These are phyloP conservation scores for Colletotrichum viniferum DNA, from an alignment of 2,329 filamentous ascomycete genomes.

Conservation along the genomic window DNA sequence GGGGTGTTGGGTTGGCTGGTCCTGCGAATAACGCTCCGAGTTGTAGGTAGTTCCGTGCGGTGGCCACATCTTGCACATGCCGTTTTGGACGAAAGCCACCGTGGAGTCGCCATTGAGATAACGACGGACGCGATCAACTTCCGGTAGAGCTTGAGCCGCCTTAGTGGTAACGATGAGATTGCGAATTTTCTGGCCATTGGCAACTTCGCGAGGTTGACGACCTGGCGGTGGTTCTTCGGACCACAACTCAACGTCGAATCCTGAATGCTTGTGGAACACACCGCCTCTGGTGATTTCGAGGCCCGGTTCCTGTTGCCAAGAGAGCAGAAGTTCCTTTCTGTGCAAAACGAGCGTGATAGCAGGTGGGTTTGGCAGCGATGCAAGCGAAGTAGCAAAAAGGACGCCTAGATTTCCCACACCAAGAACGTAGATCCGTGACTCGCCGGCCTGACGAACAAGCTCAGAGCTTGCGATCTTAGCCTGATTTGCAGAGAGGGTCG, in stretches of 20 bases:
- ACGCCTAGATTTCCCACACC: conserved; percentile 83
- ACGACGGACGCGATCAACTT: conserved; percentile 60
- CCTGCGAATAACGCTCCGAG: conserved; percentile 40
- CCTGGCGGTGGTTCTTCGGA: conserved; percentile 43
- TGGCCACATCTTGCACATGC: conserved; percentile 73
- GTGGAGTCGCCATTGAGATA: conserved; percentile 70
- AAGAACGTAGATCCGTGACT: conserved; percentile 71
- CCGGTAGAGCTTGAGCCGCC: conserved; percentile 68
- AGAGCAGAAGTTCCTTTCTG: conserved; percentile 50
- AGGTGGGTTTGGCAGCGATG: conserved; percentile 62
- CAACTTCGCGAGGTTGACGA: conserved; percentile 45
- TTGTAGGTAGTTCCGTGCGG: conserved; percentile 51
- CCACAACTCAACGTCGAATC: conserved; percentile 61
- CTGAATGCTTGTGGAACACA: conserved; percentile 31
- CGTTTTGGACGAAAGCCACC: conserved; percentile 86
- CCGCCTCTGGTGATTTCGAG: conserved; percentile 48
- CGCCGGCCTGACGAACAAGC: not conserved
- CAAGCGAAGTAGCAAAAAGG: conserved; percentile 76
- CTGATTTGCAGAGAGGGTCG: not conserved
- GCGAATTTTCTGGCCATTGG: conserved; percentile 53
- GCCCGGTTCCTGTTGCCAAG: conserved; percentile 50
- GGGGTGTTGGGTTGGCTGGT: conserved; percentile 47
- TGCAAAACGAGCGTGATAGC: conserved; percentile 84
- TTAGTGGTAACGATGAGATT: conserved; percentile 84
- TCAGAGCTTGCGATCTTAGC: not conserved